Percentiles rank a stretch among this genome's conserved stretches.
These are phyloP conservation scores for Astragalus membranaceus DNA, from an alignment of 306 rosid species.

Conservation along the genomic window DNA sequence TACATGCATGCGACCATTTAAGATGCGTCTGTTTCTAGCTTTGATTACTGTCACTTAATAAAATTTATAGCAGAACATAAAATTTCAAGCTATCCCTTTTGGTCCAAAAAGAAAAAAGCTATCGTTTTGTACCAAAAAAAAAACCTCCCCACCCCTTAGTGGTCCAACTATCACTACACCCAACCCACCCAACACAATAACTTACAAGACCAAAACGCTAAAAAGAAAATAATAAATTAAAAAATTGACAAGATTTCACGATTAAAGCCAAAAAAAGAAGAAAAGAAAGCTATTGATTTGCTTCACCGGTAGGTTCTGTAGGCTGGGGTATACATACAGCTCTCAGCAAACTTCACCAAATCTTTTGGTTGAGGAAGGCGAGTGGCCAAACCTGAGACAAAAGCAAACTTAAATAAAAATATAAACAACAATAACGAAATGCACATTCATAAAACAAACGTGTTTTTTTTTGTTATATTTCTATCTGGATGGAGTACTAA, in stretches of 20 bases:
- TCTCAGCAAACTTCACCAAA: constrained; percentile 80
- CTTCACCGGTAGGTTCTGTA: constrained; percentile 77
- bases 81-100: constrained; percentile 5
- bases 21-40: constrained; percentile 7
- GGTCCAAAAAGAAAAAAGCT: constrained; percentile 13
- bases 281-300: background rate
- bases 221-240: background rate
- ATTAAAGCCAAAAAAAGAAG: background rate
- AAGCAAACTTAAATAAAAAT: background rate
- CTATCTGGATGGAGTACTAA: too few species aligned
- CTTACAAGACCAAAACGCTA: constrained; percentile 1
- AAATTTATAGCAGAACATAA: background rate
- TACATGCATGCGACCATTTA: too few species aligned
- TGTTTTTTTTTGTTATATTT: too few species aligned
- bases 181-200: constrained; percentile 17
- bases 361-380: constrained; percentile 87
- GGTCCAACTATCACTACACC: constrained; percentile 25
- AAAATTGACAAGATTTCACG: constrained; percentile 7
- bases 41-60: background rate
- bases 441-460: too few species aligned
- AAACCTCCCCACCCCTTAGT: too few species aligned
- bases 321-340: constrained; percentile 92
- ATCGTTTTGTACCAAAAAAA: too few species aligned
- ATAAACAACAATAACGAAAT: too few species aligned
- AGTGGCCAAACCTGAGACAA: constrained; percentile 78